These are phyloP conservation scores for Pestalotiopsis sp. DNA, from an alignment of 2,329 filamentous ascomycete genomes.

Conservation along the genomic window DNA sequence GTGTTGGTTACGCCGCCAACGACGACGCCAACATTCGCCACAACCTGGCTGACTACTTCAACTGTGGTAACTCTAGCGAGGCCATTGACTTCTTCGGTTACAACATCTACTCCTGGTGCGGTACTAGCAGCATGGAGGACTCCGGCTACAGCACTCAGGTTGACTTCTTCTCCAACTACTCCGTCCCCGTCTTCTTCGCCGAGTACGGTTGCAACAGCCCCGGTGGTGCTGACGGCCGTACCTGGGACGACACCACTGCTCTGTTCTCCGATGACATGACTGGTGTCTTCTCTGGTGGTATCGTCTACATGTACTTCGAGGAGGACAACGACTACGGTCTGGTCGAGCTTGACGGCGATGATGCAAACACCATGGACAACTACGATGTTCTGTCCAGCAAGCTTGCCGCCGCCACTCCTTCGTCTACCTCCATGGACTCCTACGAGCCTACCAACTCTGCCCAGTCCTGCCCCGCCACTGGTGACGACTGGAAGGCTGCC, in stretches of 20 bases:
- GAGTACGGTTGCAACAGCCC: conserved; percentile 78
- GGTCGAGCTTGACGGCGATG: conserved; percentile 52
- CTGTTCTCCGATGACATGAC: conserved; percentile 73
- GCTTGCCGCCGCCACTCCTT: conserved; percentile 62
- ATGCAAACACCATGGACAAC: conserved; percentile 62
- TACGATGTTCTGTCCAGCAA: conserved; percentile 65
- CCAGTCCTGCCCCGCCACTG: conserved; percentile 63
- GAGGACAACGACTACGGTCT: conserved; percentile 75
- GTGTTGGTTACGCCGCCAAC: conserved; percentile 80
- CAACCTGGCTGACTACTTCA: conserved; percentile 74
- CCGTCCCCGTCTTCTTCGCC: conserved; percentile 79
- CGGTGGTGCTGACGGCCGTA: conserved; percentile 55
- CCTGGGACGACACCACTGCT: conserved; percentile 70
- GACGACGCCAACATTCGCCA: conserved; percentile 74
- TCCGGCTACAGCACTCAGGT: conserved; percentile 74
- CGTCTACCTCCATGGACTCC: conserved; percentile 56
- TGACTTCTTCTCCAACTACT: conserved; percentile 71
- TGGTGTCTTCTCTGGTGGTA: conserved; percentile 75
- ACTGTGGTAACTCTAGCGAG: conserved; percentile 63
- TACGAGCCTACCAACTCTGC: conserved; percentile 69
- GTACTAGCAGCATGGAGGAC: conserved; percentile 62
- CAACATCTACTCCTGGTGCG: conserved; percentile 90
- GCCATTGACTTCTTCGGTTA: conserved; percentile 84
- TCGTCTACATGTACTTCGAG: conserved; percentile 85
- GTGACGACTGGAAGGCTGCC: conserved; percentile 60